These are phyloP conservation scores for Aspergillaceae sp. DNA, from an alignment of 2,329 filamentous ascomycete species.

Conservation along the genomic window DNA sequence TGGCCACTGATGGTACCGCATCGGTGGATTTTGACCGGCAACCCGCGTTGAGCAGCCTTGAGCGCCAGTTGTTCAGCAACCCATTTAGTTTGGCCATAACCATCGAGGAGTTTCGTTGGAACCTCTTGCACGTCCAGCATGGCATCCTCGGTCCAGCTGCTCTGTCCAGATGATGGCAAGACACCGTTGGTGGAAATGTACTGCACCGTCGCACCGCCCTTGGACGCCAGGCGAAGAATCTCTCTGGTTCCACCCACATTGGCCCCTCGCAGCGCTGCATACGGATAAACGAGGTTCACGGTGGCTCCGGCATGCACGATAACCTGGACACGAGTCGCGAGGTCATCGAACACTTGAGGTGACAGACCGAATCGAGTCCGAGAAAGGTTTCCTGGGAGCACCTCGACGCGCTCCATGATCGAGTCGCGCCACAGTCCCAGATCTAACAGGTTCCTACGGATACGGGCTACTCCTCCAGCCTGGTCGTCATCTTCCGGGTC, in stretches of 20 bases:
- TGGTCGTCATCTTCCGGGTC: slow-evolving; percentile 57
- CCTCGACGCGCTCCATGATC: slow-evolving; percentile 68
- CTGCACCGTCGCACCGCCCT: slow-evolving; percentile 62
- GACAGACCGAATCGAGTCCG: slow-evolving; percentile 60
- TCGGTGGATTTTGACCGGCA: slow-evolving; percentile 63
- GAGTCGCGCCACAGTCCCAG: slow-evolving; percentile 68
- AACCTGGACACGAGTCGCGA: slow-evolving; percentile 59
- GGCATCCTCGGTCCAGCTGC: slow-evolving; percentile 63
- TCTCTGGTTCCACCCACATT: slow-evolving; percentile 75
- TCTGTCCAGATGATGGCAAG: slow-evolving; percentile 54
- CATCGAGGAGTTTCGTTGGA: slow-evolving; percentile 59
- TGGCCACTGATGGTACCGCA: slow-evolving; percentile 73
- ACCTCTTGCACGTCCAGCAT: slow-evolving; percentile 61
- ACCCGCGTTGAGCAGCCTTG: slow-evolving; percentile 58
- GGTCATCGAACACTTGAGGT: slow-evolving; percentile 54
- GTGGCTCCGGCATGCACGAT: slow-evolving; percentile 70
- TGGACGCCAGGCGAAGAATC: slow-evolving; percentile 61
- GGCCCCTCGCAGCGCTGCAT: slow-evolving; percentile 62
- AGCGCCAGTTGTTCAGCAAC: slow-evolving; percentile 66
- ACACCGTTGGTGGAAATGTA: slow-evolving; percentile 77
- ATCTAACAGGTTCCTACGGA: slow-evolving; percentile 69
- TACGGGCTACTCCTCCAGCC: slow-evolving; percentile 60
- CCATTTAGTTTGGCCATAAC: slow-evolving; percentile 76
- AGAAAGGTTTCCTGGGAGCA: slow-evolving; percentile 64
- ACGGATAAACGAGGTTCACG: slow-evolving; percentile 74